These are phyloP conservation scores for Malassezia psittaci DNA, from an alignment of 1,284 basidiomycete genomes.

Conservation along the genomic window DNA sequence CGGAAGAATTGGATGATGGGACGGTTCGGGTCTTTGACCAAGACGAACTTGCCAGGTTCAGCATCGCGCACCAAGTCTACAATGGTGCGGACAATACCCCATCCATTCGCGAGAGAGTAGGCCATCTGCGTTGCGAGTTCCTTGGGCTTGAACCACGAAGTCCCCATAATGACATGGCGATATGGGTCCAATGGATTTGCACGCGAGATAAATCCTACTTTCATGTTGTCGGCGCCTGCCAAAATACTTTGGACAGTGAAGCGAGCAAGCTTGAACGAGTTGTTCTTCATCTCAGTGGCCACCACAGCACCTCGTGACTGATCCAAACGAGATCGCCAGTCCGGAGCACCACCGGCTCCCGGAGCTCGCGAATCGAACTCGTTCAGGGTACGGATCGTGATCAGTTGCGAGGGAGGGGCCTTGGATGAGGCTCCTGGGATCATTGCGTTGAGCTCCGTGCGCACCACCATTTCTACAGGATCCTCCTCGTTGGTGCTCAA, in stretches of 20 bases:
- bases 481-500: slow-evolving; percentile 78
- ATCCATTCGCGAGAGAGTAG: slow-evolving; percentile 86
- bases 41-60: slow-evolving; percentile 39
- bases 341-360: slow-evolving; percentile 83
- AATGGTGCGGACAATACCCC: slow-evolving; percentile 71
- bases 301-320: slow-evolving; percentile 94
- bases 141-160: slow-evolving; percentile 82
- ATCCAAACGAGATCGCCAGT: slow-evolving; percentile 94
- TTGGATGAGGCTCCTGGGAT: slow-evolving; percentile 33
- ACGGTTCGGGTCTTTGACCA: slow-evolving; percentile 47
- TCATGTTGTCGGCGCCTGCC: slow-evolving; percentile 91
- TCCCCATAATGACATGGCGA: slow-evolving; percentile 88
- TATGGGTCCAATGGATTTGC: slow-evolving; percentile 86
- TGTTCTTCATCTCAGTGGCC: slow-evolving; percentile 99
- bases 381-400: slow-evolving; percentile 85
- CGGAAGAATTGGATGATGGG: slow-evolving; percentile 85
- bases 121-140: slow-evolving; percentile 95
- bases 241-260: slow-evolving; percentile 94
- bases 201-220: slow-evolving; percentile 92
- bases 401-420: slow-evolving; percentile 24
- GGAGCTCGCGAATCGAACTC: slow-evolving; percentile 89
- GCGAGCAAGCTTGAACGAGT: slow-evolving; percentile 91
- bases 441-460: slow-evolving; percentile 93
- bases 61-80: slow-evolving; percentile 38
- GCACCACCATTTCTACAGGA: slow-evolving; percentile 70